phyloP scores from a whole-genome alignment of 1,284 basidiomycete genomes.

The Boletus sp. region DNA sequence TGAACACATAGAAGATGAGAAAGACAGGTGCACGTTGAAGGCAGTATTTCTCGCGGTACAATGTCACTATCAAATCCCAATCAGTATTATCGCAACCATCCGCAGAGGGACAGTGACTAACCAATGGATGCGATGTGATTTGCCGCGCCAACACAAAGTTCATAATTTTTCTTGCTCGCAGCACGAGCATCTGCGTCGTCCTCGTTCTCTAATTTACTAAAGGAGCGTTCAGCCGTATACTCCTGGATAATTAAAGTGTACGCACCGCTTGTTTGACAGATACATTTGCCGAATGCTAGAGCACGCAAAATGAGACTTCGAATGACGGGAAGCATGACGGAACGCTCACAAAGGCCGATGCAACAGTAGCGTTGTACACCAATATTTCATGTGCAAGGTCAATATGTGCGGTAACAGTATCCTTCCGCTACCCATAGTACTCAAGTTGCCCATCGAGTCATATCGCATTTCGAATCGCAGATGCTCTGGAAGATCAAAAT shows the following conservation, averaged over 20 bases:
- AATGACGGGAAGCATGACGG: neutral
- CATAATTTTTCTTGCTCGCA: conserved; percentile 62
- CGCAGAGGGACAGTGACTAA: conserved; percentile 28
- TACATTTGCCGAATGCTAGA: conserved; percentile 28
- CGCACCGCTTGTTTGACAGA: conserved; percentile 30
- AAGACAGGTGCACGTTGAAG: conserved; percentile 68
- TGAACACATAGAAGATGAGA: conserved; percentile 79
- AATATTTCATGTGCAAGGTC: conserved; percentile 82
- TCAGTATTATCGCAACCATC: conserved; percentile 5
- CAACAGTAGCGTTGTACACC: conserved; percentile 74
- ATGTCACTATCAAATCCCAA: conserved; percentile 37
- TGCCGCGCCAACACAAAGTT: conserved; percentile 67
- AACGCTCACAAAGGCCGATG: conserved; percentile 76
- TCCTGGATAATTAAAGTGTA: conserved; percentile 12
- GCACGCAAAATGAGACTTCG: neutral
- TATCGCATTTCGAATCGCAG: conserved; percentile 57
- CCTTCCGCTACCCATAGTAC: conserved; percentile 29
- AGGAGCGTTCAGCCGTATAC: conserved; percentile 12
- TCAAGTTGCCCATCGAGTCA: conserved; percentile 25
- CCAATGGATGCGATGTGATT: conserved; percentile 77
- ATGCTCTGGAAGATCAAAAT: conserved; percentile 66
- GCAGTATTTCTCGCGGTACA: conserved; percentile 62
- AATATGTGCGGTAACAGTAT: conserved; percentile 60
- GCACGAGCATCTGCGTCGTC: conserved; percentile 52
- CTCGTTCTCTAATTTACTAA: conserved; percentile 31